These are phyloP conservation scores for Magnusiomyces fungicola DNA, from an alignment of 1,139 yeast species.

Conservation along the genomic window DNA sequence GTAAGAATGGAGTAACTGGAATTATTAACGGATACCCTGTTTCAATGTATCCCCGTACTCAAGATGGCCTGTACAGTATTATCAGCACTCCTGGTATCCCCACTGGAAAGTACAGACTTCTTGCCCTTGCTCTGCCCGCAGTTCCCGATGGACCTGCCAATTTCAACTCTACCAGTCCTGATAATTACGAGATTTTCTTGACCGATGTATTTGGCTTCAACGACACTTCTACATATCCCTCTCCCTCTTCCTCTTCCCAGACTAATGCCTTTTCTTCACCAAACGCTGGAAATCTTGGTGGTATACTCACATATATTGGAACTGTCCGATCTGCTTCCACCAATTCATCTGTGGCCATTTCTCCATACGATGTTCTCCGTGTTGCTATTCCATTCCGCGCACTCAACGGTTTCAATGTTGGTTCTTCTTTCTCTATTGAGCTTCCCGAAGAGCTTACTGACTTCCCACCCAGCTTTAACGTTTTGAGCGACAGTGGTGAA, in stretches of 20 bases:
- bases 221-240: background rate
- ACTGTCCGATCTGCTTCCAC: background rate
- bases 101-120: constrained; percentile 10
- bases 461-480: constrained; percentile 9
- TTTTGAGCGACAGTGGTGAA: constrained; percentile 1
- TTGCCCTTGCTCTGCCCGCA: constrained; percentile 11
- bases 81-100: constrained; percentile 7
- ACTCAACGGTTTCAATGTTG: constrained; percentile 2
- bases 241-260: background rate
- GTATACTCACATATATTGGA: background rate
- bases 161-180: constrained; percentile 2
- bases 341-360: background rate
- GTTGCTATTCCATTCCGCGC: constrained; percentile 6
- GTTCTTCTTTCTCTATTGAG: constrained; percentile 6
- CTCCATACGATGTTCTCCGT: constrained; percentile 11
- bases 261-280: constrained; percentile 5
- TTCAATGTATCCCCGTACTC: constrained; percentile 9
- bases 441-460: constrained; percentile 10
- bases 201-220: constrained; percentile 8
- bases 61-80: constrained; percentile 4
- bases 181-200: constrained; percentile 9
- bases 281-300: constrained; percentile 6
- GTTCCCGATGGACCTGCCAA: constrained; percentile 4
- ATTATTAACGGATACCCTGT: constrained; percentile 6
- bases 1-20: constrained; percentile 9